Conservation (phyloP, 495 filamentous ascomycete genomes). For the Penicillium pulvis region DNA sequence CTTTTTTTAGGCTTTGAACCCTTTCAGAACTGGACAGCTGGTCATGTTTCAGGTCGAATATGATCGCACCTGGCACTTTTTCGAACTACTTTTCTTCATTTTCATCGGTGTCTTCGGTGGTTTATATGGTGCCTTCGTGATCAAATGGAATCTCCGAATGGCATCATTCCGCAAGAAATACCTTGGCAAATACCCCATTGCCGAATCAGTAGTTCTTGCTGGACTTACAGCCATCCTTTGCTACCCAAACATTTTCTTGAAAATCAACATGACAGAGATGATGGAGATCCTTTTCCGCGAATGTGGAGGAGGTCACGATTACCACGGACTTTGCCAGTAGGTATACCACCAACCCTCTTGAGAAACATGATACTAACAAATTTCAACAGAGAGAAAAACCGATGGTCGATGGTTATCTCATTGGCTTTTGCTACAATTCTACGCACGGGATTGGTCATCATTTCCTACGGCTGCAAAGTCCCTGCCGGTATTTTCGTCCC, state of each 20-base stretch:
- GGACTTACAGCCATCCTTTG: slow-evolving; percentile 84
- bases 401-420: slow-evolving; percentile 79
- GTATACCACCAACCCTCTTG: slow-evolving; percentile 15
- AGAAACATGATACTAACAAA: slow-evolving; percentile 25
- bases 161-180: slow-evolving; percentile 97
- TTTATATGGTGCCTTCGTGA: slow-evolving; percentile 94
- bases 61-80: slow-evolving; percentile 97
- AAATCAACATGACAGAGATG: slow-evolving; percentile 98
- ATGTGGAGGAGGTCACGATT: slow-evolving; percentile 91
- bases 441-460: slow-evolving; percentile 84
- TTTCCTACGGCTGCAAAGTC: slow-evolving; percentile 97
- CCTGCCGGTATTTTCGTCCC: slow-evolving; percentile 97
- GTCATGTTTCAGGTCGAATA: slow-evolving; percentile 99
- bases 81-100: slow-evolving; percentile 91
- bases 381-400: slow-evolving; percentile 52
- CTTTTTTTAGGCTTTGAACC: slow-evolving; percentile 75
- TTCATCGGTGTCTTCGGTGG: slow-evolving; percentile 92
- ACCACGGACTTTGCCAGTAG: slow-evolving; percentile 87
- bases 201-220: slow-evolving; percentile 86
- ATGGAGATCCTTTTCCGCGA: slow-evolving; percentile 98
- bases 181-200: slow-evolving; percentile 76
- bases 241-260: slow-evolving; percentile 93
- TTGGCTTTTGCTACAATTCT: slow-evolving; percentile 79
- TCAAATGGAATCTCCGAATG: slow-evolving; percentile 94
- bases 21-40: slow-evolving; percentile 95